Evolutionary conservation across 2,329 filamentous ascomycete species (phyloP).

Genomic region (Ambrosiella beaveri): DNA sequence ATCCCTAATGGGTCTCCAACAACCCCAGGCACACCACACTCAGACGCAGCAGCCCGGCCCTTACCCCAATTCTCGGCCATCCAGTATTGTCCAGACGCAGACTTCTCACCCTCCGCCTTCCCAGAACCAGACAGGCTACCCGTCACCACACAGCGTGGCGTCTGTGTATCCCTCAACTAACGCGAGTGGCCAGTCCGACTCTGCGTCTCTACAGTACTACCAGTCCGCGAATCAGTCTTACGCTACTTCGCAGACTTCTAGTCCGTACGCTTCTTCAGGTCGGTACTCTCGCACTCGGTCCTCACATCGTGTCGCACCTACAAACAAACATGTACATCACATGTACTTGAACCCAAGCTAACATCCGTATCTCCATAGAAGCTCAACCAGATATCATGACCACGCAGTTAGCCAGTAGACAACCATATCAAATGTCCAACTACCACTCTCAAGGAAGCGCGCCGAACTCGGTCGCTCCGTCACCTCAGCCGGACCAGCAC

Average conservation of each 20-base stretch:
- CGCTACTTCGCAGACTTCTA: conserved; percentile 62
- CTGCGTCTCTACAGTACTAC: conserved; percentile 51
- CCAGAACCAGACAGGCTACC: conserved; percentile 50
- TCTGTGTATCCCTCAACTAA: conserved; percentile 38
- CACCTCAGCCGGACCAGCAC: conserved; percentile 77
- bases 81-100: conserved; percentile 58
- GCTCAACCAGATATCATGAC: conserved; percentile 48
- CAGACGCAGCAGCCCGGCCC: conserved; percentile 52
- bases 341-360: background rate
- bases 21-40: conserved; percentile 27
- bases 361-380: conserved; percentile 22
- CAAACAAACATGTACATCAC: background rate
- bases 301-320: background rate
- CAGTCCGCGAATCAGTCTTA: conserved; percentile 60
- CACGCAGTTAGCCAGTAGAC: conserved; percentile 50
- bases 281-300: conserved; percentile 17
- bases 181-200: conserved; percentile 42
- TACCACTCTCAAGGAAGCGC: conserved; percentile 93
- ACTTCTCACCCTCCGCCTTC: conserved; percentile 36
- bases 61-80: conserved; percentile 48
- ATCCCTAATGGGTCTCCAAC: conserved; percentile 36
- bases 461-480: conserved; percentile 79
- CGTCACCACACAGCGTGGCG: conserved; percentile 46
- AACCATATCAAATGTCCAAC: conserved; percentile 68
- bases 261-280: conserved; percentile 80